A percentile compares a stretch with the other conserved stretches of the same genome.
These are phyloP conservation scores for Epichloe glyceriae DNA, from an alignment of 2,329 filamentous ascomycete species.

Conservation along the genomic window DNA sequence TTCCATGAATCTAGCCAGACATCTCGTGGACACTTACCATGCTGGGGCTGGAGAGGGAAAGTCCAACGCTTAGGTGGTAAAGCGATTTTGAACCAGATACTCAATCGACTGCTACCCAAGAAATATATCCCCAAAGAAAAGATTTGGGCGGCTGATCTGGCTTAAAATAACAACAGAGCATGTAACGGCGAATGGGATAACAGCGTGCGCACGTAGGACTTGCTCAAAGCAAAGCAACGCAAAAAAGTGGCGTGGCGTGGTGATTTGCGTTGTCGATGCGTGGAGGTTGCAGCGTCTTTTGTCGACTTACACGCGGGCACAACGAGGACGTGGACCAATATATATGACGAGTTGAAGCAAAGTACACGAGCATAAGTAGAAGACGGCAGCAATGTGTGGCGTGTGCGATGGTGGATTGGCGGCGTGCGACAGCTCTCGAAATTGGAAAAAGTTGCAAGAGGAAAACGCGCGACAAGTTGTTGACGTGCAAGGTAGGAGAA, in stretches of 20 bases:
- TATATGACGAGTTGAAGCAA: background rate
- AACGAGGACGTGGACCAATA: constrained; percentile 7
- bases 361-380: background rate
- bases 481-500: constrained; percentile 14
- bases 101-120: background rate
- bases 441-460: constrained; percentile 4
- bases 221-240: background rate
- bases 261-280: constrained; percentile 2
- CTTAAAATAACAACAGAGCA: background rate
- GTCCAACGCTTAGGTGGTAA: background rate
- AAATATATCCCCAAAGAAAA: background rate
- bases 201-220: background rate
- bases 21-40: constrained; percentile 6
- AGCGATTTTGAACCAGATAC: background rate
- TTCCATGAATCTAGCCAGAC: background rate
- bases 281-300: constrained; percentile 4
- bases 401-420: constrained; percentile 7
- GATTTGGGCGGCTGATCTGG: background rate
- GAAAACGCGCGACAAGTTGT: constrained; percentile 10
- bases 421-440: constrained; percentile 4
- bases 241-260: constrained; percentile 1
- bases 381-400: constrained; percentile 5
- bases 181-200: background rate
- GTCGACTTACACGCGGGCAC: constrained; percentile 21
- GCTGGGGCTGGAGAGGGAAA: constrained; percentile 1